These are phyloP conservation scores for Skeletonema menzelii DNA, from an alignment of 108 stramenopile species.

Conservation along the genomic window DNA sequence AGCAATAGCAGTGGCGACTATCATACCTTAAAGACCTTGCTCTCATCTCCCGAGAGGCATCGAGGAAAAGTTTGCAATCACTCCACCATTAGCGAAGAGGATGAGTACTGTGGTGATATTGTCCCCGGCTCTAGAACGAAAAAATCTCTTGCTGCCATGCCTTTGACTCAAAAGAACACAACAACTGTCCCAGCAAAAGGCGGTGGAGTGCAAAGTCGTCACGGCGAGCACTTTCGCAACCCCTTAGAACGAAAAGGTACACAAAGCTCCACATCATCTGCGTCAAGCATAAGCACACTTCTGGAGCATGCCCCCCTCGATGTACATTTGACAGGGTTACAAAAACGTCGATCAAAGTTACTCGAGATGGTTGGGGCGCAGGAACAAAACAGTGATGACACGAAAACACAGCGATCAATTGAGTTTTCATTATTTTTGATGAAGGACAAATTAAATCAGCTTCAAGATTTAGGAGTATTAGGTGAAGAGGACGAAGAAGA, in stretches of 20 bases:
- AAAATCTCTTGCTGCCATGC: neutral
- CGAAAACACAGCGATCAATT: neutral
- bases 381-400: neutral
- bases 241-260: neutral
- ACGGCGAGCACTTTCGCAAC: neutral
- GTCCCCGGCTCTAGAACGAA: neutral
- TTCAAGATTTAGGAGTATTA: neutral
- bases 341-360: slow-evolving; percentile 1
- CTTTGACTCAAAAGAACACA: neutral
- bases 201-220: neutral
- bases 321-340: neutral
- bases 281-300: neutral
- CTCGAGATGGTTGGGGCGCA: neutral
- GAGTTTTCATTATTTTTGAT: slow-evolving; percentile 2
- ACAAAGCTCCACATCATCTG: neutral
- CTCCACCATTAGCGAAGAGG: neutral
- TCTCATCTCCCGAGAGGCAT: neutral
- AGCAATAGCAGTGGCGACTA: neutral
- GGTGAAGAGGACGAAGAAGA: neutral
- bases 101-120: neutral
- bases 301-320: neutral
- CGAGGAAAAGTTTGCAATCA: neutral
- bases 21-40: neutral
- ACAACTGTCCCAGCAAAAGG: neutral
- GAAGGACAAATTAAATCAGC: neutral